Conservation (phyloP, 1,284 basidiomycete species). For the Chondrostereum purpureum region DNA sequence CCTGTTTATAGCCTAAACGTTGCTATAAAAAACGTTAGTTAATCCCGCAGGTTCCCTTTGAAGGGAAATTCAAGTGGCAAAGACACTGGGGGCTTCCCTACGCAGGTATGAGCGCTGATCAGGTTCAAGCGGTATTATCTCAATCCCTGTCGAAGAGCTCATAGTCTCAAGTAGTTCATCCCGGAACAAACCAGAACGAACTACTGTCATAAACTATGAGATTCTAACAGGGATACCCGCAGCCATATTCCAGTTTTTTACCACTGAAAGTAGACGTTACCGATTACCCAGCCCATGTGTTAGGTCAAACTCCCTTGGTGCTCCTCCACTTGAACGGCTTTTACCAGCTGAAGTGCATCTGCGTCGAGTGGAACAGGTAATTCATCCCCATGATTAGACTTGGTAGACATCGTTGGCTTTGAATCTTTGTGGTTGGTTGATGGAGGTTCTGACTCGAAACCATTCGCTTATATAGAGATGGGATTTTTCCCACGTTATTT, state of each 20-base stretch:
- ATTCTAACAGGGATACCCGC: constrained; percentile 67
- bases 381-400: background rate
- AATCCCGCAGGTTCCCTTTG: constrained; percentile 28
- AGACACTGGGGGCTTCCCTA: constrained; percentile 84
- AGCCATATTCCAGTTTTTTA: constrained; percentile 65
- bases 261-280: constrained; percentile 68
- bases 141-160: constrained; percentile 51
- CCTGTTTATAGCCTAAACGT: constrained; percentile 78
- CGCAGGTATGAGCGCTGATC: constrained; percentile 93
- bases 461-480: too few relatives aligned
- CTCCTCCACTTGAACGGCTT: constrained; percentile 13
- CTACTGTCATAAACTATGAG: constrained; percentile 21
- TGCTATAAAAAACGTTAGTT: constrained; percentile 58
- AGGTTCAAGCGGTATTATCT: constrained; percentile 94
- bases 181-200: constrained; percentile 20
- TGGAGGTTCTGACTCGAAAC: too few relatives aligned
- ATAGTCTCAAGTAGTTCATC: constrained; percentile 17
- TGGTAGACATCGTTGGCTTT: background rate
- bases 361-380: constrained; percentile 25
- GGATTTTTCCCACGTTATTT: too few relatives aligned
- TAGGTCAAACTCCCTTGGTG: constrained; percentile 26
- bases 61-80: constrained; percentile 32
- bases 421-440: too few relatives aligned
- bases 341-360: constrained; percentile 64
- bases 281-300: constrained; percentile 38